These are phyloP conservation scores for Phaeosphaeriaceae sp. DNA, from an alignment of 2,329 filamentous ascomycete species.

Conservation along the genomic window DNA sequence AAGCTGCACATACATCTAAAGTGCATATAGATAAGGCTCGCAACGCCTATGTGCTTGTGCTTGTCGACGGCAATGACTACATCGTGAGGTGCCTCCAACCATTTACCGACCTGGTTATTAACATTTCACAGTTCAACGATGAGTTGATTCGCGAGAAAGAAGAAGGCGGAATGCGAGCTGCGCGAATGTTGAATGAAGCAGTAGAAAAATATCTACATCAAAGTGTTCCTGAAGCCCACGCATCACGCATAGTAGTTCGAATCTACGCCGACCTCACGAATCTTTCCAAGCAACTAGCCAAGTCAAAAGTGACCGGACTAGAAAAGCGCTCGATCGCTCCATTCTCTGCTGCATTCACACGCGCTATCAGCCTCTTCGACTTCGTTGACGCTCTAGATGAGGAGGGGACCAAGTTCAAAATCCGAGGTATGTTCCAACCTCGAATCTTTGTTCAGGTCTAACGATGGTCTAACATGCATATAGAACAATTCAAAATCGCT, in stretches of 20 bases:
- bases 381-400: conserved; percentile 67
- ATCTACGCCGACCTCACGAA: conserved; percentile 63
- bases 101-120: not conserved
- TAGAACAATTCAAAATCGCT: conserved; percentile 56
- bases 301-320: conserved; percentile 57
- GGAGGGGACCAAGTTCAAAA: conserved; percentile 66
- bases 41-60: conserved; percentile 65
- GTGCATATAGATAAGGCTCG: conserved; percentile 43
- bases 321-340: conserved; percentile 63
- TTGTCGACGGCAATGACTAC: conserved; percentile 69
- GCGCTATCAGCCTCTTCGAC: conserved; percentile 64
- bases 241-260: conserved; percentile 62
- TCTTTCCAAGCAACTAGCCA: conserved; percentile 59
- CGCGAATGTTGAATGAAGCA: conserved; percentile 59
- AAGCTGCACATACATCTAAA: conserved; percentile 18
- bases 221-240: conserved; percentile 41
- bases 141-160: conserved; percentile 55
- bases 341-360: conserved; percentile 64
- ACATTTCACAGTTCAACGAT: conserved; percentile 54
- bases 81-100: conserved; percentile 29
- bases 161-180: conserved; percentile 63
- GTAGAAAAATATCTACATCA: conserved; percentile 50
- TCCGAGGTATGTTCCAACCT: conserved; percentile 53
- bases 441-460: not conserved
- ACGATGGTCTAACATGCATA: conserved; percentile 7